Base-by-base conservation (phyloP, 208 protist genomes). In the Trypanosoma lewisi region DNA sequence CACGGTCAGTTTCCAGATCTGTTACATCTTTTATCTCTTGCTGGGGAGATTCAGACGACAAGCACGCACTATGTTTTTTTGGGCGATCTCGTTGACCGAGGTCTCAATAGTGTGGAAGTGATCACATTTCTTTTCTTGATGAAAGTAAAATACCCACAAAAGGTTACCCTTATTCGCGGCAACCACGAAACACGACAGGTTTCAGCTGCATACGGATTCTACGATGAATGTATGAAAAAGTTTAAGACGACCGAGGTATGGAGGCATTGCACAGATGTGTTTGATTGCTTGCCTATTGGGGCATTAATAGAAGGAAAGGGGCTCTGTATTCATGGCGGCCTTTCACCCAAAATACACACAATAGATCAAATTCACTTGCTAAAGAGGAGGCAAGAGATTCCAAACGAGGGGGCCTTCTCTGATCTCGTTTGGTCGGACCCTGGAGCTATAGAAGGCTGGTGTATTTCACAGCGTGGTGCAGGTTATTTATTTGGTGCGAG, bases 1-100 rank as follows among this genome's bases (percentile, higher is more conserved):
- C 98, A 99, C 75, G 98, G 98, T 7, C 98, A 99, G 88, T 99
- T 99, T 53, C 92, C 91, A 52, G 98, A 99, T 77, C 82, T 99
- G 11, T 80, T 98, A 21, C 81, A 98, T 31, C 79, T 99, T 16
- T 98, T 99, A 75, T 70, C 96, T 39, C 83, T 98, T 28, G 93
- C 94, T 16, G 97, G 97, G 9, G 82, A 92, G 48, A 69, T 96
- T 11, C 73, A 83, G 37, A 36, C 59, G 23, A 63, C 63, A 4
- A 83, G 76, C 65, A 94, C 82, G 75, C 76, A 89, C 63, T 96
- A 97, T 73, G 59, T 97, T n/a, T 96, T 96, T 72, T 68, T 97
- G 23, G 97, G 97, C 25, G 96, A 99, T 76, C 91, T 97, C 36
- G 97, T 98, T 17, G 97, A 99, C 65, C 85, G 97, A 33, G 97